phyloP scores from a whole-genome alignment of 2,329 filamentous ascomycete genomes.

The Furcasterigmium sp. region DNA sequence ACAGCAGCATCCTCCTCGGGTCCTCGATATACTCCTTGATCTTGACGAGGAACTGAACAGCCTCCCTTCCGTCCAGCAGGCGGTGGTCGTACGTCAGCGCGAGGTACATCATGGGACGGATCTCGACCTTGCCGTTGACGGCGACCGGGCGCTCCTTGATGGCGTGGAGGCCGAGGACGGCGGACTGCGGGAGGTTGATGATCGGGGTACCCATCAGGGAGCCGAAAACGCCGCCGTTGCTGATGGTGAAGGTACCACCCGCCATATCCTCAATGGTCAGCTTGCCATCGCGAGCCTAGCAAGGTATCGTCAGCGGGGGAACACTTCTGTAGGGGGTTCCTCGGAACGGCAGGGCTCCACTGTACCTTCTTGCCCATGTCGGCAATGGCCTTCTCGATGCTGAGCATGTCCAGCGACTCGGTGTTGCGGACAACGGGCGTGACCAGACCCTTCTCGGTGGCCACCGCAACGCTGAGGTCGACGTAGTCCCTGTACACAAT shows the following conservation, averaged over 20 bases:
- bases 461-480: constrained; percentile 94
- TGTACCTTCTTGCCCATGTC: constrained; percentile 84
- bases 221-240: constrained; percentile 94
- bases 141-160: constrained; percentile 93
- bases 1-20: constrained; percentile 82
- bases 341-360: too few species aligned
- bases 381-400: constrained; percentile 85
- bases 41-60: constrained; percentile 93
- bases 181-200: constrained; percentile 93
- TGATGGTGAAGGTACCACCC: constrained; percentile 96
- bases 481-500: constrained; percentile 99
- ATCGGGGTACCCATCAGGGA: constrained; percentile 97
- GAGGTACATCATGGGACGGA: constrained; percentile 99
- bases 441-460: constrained; percentile 94
- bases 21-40: constrained; percentile 98
- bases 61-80: constrained; percentile 89
- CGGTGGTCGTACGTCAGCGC: constrained; percentile 97
- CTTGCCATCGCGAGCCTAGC: constrained; percentile 94
- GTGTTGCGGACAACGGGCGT: constrained; percentile 94
- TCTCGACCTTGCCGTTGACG: constrained; percentile 89
- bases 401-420: constrained; percentile 80
- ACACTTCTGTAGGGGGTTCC: too few species aligned
- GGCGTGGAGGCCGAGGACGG: constrained; percentile 87
- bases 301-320: background rate
- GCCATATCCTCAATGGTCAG: constrained; percentile 99